Conservation (phyloP, 2,329 filamentous ascomycete species). For the Colletotrichum spaethianum region DNA sequence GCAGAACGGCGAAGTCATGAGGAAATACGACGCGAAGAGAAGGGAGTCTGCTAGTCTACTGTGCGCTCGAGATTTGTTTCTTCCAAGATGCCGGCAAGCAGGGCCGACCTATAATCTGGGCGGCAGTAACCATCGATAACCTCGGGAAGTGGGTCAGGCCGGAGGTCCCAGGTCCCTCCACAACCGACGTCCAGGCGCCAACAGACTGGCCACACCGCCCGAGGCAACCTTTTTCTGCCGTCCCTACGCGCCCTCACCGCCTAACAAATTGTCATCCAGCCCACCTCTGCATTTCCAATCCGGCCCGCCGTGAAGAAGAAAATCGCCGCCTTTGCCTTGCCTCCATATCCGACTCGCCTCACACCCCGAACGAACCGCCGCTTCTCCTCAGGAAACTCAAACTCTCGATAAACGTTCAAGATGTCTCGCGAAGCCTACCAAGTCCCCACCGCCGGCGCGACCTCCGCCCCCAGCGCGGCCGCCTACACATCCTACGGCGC, state of each 20-base stretch:
- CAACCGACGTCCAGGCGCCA: neutral
- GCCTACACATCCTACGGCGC: slow-evolving; percentile 60
- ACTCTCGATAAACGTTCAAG: neutral
- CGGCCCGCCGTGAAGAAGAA: slow-evolving; percentile 11
- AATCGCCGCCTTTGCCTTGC: neutral
- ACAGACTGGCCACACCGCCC: slow-evolving; percentile 19
- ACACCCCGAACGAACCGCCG: neutral
- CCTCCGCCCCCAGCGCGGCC: slow-evolving; percentile 57
- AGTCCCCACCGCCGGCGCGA: slow-evolving; percentile 70
- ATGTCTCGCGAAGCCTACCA: slow-evolving; percentile 86
- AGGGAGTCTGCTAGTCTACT: neutral
- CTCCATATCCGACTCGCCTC: slow-evolving; percentile 12
- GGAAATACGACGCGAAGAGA: slow-evolving; percentile 10
- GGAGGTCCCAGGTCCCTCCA: slow-evolving; percentile 11
- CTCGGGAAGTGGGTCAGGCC: slow-evolving; percentile 38
- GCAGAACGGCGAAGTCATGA: neutral
- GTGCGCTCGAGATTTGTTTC: slow-evolving; percentile 22
- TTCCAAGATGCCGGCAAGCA: neutral
- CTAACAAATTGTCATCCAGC: slow-evolving; percentile 39
- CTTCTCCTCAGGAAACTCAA: neutral
- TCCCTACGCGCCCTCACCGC: slow-evolving; percentile 27
- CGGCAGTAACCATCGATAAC: slow-evolving; percentile 23
- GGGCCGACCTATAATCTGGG: neutral
- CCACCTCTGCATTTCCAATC: slow-evolving; percentile 33
- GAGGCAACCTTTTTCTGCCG: slow-evolving; percentile 30